These are phyloP conservation scores for Alternaria panax DNA, from an alignment of 2,329 filamentous ascomycete species.

Conservation along the genomic window DNA sequence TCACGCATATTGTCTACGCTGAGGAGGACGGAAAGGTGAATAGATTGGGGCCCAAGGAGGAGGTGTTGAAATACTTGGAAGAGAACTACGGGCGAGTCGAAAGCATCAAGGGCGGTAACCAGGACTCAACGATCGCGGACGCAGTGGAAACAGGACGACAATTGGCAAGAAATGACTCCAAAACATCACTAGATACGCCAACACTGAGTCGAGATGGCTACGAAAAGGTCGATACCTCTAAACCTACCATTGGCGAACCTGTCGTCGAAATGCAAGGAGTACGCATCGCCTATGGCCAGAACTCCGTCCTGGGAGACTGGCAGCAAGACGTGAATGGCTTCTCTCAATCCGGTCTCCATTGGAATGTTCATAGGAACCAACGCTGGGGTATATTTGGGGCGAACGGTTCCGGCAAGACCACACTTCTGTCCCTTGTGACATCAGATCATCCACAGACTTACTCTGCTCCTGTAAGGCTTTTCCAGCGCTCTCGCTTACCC, in stretches of 20 bases:
- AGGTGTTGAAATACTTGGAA: constrained; percentile 62
- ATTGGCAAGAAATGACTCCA: constrained; percentile 29
- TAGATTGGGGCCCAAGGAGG: constrained; percentile 69
- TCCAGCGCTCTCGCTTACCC: constrained; percentile 81
- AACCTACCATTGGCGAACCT: constrained; percentile 63
- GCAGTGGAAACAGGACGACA: constrained; percentile 39
- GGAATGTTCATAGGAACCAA: constrained; percentile 83
- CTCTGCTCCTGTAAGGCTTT: constrained; percentile 83
- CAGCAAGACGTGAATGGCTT: constrained; percentile 62
- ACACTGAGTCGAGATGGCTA: constrained; percentile 44
- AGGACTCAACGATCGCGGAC: constrained; percentile 31
- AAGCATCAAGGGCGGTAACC: not conserved
- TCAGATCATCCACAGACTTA: constrained; percentile 97
- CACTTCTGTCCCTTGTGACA: constrained; percentile 87
- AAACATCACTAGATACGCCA: constrained; percentile 1
- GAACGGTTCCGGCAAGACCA: constrained; percentile 96
- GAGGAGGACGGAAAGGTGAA: constrained; percentile 71
- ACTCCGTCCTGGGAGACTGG: constrained; percentile 83
- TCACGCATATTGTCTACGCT: constrained; percentile 81
- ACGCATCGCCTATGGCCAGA: constrained; percentile 78
- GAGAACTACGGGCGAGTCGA: constrained; percentile 37
- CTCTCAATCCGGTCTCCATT: constrained; percentile 71
- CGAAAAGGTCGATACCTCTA: constrained; percentile 27
- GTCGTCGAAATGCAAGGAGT: constrained; percentile 89
- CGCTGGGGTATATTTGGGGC: constrained; percentile 93